Evolutionary conservation across 1,284 basidiomycete species (phyloP), one percentile per base, ranked within the genome.

Genomic region (Phlebopus sp.): DNA sequence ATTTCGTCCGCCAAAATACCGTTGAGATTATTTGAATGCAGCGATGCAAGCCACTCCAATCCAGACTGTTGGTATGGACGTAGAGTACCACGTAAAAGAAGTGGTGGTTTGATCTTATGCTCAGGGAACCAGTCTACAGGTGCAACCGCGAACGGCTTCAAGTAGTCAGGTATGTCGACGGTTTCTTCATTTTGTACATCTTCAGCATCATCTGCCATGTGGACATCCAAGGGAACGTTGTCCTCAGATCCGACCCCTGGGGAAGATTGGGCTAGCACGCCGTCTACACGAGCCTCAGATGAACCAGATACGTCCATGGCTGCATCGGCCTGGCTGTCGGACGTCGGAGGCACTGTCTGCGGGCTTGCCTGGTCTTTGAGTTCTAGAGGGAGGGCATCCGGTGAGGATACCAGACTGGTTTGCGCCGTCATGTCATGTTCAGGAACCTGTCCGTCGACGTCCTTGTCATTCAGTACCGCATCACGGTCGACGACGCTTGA

Each of bases 41-140:
- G 72, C 61, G 86, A 91, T 0, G 91, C 90, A 7, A 99, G 82
- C 96, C 96, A 99, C 61, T 98, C 94, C 44, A 98, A 70, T 0
- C 96, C 96, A 11, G 88, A 82, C 55, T 95, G 91, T 63, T 99
- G 96, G 63, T 99, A 99, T 1, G 94, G 93, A 15, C 95, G 85
- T 32, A 99, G 75, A 2, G 81, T 81, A 1, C 94, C 96, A 11
- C 96, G 85, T 2, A 98, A 75, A 7, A 98, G 74, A 46, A 92
- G 79, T 0, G 95, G 93, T 9, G 85, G 79, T 35, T 77, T 82
- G 34, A 96, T 70, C 60, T 78, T 78, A 44, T 70, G 58, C 44
- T 78, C 69, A 5, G 77, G 64, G 50, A 83, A 73, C 81, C 84
- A 85, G 18, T 82, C 73, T 4, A 88, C 77, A 2, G 79, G 81